Conservation (phyloP, 2,329 filamentous ascomycete species). For the Fusarium hostae region DNA sequence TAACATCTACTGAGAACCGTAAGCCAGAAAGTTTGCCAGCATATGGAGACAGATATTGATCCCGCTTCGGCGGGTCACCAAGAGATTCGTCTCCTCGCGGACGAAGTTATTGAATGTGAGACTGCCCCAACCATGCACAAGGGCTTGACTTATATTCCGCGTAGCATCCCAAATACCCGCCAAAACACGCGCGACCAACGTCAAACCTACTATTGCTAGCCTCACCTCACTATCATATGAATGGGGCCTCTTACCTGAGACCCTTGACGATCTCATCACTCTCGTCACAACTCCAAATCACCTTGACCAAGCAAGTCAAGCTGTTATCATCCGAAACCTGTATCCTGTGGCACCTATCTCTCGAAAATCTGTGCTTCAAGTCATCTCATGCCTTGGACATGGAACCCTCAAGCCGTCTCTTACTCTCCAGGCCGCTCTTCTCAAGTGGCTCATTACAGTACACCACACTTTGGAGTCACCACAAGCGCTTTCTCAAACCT, state of each 20-base stretch:
- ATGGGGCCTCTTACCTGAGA: constrained; percentile 70
- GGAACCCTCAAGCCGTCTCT: constrained; percentile 79
- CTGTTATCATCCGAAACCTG: constrained; percentile 75
- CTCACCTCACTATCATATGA: constrained; percentile 73
- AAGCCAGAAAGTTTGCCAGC: neutral
- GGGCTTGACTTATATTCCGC: neutral
- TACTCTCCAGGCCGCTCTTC: constrained; percentile 73
- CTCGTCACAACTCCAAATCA: constrained; percentile 73
- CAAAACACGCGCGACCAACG: constrained; percentile 71
- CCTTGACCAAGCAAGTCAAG: constrained; percentile 80
- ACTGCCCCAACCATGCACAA: neutral
- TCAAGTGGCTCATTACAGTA: constrained; percentile 83
- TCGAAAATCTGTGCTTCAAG: constrained; percentile 68
- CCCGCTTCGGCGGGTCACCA: constrained; percentile 44
- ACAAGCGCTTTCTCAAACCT: constrained; percentile 73
- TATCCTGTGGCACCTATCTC: constrained; percentile 77
- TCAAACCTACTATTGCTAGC: constrained; percentile 72
- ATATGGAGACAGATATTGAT: constrained; percentile 40
- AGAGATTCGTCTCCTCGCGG: constrained; percentile 51
- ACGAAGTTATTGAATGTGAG: constrained; percentile 51
- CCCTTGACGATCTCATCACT: constrained; percentile 72
- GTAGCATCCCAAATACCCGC: constrained; percentile 69
- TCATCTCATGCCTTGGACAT: constrained; percentile 80
- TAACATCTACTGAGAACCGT: neutral
- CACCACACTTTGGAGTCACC: constrained; percentile 76